phyloP scores from a whole-genome alignment of 2,329 filamentous ascomycete genomes.

The Ascochyta pisi region DNA sequence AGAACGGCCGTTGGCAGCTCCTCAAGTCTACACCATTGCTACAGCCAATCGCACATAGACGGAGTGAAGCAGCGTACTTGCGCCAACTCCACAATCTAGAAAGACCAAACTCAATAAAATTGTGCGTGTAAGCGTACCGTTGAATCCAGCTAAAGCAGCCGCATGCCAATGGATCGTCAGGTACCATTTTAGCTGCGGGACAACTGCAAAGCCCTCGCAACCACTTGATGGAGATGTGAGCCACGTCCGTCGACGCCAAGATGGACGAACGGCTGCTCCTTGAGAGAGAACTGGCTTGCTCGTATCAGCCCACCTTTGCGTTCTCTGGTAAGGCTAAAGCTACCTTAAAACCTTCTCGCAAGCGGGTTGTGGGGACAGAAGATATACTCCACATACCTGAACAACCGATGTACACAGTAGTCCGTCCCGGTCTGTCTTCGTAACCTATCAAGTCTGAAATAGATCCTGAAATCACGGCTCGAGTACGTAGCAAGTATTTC shows the following conservation, averaged over 20 bases:
- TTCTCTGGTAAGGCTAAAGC: not conserved
- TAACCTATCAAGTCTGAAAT: not conserved
- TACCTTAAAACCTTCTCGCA: not conserved
- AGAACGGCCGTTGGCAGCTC: not conserved
- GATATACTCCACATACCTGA: not conserved
- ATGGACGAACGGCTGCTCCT: not conserved
- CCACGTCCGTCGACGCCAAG: not conserved
- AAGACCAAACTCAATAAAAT: slow-evolving; percentile 3
- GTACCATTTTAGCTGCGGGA: not conserved
- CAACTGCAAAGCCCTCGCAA: not conserved
- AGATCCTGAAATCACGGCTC: not conserved
- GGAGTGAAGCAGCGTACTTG: not conserved
- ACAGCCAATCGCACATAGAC: slow-evolving; percentile 2
- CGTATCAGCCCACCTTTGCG: slow-evolving; percentile 5
- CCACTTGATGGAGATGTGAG: not conserved
- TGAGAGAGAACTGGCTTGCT: not conserved
- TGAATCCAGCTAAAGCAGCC: slow-evolving; percentile 1
- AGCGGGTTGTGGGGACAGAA: not conserved
- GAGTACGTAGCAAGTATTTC: not conserved
- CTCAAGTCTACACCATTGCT: not conserved
- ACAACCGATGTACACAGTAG: not conserved
- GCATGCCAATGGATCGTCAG: slow-evolving; percentile 3
- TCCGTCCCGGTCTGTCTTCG: not conserved
- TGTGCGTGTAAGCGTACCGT: slow-evolving; percentile 12
- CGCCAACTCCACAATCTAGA: slow-evolving; percentile 1